Conservation (phyloP, 2,329 filamentous ascomycete genomes). For the Cladophialophora carrionii region DNA sequence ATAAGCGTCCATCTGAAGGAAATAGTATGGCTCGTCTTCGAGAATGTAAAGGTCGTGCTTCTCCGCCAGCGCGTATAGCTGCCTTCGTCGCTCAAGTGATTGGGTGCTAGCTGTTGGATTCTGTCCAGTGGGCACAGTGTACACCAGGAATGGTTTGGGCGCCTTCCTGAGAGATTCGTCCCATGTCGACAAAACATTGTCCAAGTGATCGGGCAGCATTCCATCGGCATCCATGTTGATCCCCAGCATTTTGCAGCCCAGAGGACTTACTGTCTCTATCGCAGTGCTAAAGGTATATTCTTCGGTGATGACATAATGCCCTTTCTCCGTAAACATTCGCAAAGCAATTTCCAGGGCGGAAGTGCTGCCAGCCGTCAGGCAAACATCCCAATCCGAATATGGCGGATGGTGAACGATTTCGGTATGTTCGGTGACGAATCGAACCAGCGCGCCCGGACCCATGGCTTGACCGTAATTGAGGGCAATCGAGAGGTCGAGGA, state of each 20-base stretch:
- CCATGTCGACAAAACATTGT: conserved; percentile 68
- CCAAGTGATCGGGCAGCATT: conserved; percentile 64
- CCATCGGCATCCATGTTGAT: conserved; percentile 70
- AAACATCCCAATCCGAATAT: conserved; percentile 87
- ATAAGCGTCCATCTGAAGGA: conserved; percentile 81
- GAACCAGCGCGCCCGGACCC: conserved; percentile 82
- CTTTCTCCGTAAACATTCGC: conserved; percentile 76
- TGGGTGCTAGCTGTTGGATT: conserved; percentile 91
- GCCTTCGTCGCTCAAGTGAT: conserved; percentile 65
- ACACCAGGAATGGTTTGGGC: conserved; percentile 68
- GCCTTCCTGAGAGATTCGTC: conserved; percentile 60
- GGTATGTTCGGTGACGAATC: conserved; percentile 92
- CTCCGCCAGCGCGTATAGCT: conserved; percentile 75
- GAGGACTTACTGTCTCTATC: conserved; percentile 65
- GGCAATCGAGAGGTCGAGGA: conserved; percentile 77
- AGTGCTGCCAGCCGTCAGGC: conserved; percentile 83
- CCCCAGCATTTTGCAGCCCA: conserved; percentile 64
- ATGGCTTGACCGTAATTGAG: conserved; percentile 92
- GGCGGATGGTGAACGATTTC: conserved; percentile 86
- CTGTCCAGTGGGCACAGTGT: conserved; percentile 79
- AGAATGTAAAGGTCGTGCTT: conserved; percentile 86
- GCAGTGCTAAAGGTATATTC: conserved; percentile 87
- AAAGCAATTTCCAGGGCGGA: conserved; percentile 81
- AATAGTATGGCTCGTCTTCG: conserved; percentile 95
- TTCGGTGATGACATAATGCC: conserved; percentile 81